Percentiles rank a stretch among this genome's conserved stretches.
phyloP scores from a whole-genome alignment of 1,139 yeast genomes.

The Diutina mesorugosa region DNA sequence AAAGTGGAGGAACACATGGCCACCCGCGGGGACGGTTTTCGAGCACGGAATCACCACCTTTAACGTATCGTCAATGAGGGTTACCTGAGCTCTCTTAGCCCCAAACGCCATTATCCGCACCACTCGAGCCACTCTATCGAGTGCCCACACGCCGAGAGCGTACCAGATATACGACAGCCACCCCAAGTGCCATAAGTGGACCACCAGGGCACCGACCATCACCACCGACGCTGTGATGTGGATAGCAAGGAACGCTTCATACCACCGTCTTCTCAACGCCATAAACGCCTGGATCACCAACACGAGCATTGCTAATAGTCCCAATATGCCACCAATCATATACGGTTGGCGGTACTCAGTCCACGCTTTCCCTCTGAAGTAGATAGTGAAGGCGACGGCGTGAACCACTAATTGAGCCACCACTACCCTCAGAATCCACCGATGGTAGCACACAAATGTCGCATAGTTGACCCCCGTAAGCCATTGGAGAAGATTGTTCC shows the following conservation, averaged over 20 bases:
- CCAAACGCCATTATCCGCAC: not conserved
- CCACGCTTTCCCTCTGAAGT: not conserved
- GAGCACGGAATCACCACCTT: not conserved
- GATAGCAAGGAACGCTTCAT: not conserved
- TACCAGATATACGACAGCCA: constrained; percentile 8
- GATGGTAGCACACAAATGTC: constrained; percentile 22
- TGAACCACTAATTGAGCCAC: constrained; percentile 18
- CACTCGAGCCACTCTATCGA: constrained; percentile 26
- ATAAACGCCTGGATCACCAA: constrained; percentile 6
- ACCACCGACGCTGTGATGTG: not conserved
- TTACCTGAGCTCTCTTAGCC: not conserved
- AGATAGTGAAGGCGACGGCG: constrained; percentile 22
- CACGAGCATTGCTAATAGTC: not conserved
- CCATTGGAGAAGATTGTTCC: constrained; percentile 30
- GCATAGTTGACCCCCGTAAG: constrained; percentile 26
- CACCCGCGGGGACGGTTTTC: not conserved
- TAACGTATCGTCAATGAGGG: not conserved
- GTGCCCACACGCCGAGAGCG: constrained; percentile 22
- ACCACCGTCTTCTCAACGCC: constrained; percentile 4
- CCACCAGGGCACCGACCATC: not conserved
- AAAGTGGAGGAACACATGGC: not conserved
- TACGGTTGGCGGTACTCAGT: not conserved
- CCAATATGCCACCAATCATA: not conserved
- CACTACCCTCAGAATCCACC: constrained; percentile 24
- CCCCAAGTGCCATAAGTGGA: constrained; percentile 11